These are phyloP conservation scores for Cystoderma amianthinum DNA, from an alignment of 768 basidiomycete genomes.

Conservation along the genomic window DNA sequence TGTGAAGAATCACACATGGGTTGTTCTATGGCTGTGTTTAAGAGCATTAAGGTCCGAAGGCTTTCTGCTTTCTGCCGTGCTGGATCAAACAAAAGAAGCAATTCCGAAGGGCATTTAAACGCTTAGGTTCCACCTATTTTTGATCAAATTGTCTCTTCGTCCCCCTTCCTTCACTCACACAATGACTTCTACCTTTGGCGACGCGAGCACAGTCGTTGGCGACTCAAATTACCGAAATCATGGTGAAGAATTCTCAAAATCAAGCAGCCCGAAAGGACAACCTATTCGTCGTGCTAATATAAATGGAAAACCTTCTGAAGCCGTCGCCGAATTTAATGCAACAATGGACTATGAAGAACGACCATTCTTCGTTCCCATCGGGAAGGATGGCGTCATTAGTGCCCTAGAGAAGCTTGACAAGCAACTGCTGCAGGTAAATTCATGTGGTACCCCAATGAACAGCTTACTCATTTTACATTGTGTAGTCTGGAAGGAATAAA, in stretches of 20 bases:
- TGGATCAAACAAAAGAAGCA: too few species aligned
- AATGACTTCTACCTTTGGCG: constrained; percentile 32
- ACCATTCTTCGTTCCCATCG: constrained; percentile 68
- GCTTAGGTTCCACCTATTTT: too few species aligned
- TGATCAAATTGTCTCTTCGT: too few species aligned
- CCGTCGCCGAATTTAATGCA: constrained; percentile 31
- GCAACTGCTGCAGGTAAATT: constrained; percentile 46
- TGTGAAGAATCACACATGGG: too few species aligned
- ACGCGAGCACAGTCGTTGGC: constrained; percentile 38
- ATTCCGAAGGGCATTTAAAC: too few species aligned
- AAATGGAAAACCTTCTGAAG: constrained; percentile 5
- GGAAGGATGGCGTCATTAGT: constrained; percentile 55
- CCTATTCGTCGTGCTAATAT: not conserved
- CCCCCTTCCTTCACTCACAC: constrained; percentile 3
- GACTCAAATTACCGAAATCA: constrained; percentile 19
- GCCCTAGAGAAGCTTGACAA: constrained; percentile 66
- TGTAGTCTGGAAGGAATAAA: constrained; percentile 46
- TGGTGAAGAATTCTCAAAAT: constrained; percentile 8
- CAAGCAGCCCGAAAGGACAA: not conserved
- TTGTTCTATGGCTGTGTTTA: too few species aligned
- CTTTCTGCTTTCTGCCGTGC: too few species aligned
- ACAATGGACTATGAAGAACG: constrained; percentile 49
- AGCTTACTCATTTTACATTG: constrained; percentile 5
- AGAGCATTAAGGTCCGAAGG: too few species aligned
- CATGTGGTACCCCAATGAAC: too few species aligned